Percentiles rank a stretch among this genome's conserved stretches.
phyloP scores from a whole-genome alignment of 768 basidiomycete species.

The Royoungia palumana region DNA sequence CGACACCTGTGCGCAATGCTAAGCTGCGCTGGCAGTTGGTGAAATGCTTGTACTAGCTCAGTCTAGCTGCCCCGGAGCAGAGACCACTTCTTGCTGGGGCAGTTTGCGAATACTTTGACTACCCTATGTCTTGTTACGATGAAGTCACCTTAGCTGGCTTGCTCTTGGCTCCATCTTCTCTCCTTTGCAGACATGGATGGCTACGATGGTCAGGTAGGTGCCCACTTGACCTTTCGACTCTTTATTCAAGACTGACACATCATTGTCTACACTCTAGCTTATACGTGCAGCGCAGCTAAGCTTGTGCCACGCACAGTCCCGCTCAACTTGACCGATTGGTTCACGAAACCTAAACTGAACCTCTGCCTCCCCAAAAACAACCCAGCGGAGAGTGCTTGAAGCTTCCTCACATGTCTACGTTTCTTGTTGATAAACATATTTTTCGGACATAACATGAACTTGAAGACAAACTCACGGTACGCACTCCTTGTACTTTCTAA shows the following conservation, averaged over 20 bases:
- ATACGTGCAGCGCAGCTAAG: constrained; percentile 38
- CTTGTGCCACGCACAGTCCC: constrained; percentile 40
- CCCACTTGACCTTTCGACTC: neutral
- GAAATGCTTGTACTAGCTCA: constrained; percentile 44
- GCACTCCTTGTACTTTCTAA: neutral
- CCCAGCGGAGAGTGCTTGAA: constrained; percentile 46
- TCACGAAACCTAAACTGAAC: constrained; percentile 49
- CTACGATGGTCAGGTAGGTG: constrained; percentile 46
- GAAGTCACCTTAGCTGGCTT: constrained; percentile 31
- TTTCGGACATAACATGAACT: constrained; percentile 61
- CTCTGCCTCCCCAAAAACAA: constrained; percentile 40
- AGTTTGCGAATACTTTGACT: constrained; percentile 43
- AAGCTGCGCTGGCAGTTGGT: constrained; percentile 36
- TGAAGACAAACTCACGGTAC: constrained; percentile 64
- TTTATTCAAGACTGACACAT: too few species aligned
- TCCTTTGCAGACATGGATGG: constrained; percentile 44
- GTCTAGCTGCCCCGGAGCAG: constrained; percentile 40
- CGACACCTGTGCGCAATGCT: constrained; percentile 39
- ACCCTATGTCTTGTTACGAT: constrained; percentile 34
- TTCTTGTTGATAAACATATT: constrained; percentile 49
- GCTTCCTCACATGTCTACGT: constrained; percentile 44
- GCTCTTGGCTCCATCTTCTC: constrained; percentile 42
- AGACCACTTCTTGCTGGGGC: constrained; percentile 40
- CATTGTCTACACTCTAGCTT: constrained; percentile 1
- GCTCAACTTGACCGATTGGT: constrained; percentile 46